Evolutionary conservation across 768 basidiomycete genomes (phyloP).

Genomic region (Calocera cornea): DNA sequence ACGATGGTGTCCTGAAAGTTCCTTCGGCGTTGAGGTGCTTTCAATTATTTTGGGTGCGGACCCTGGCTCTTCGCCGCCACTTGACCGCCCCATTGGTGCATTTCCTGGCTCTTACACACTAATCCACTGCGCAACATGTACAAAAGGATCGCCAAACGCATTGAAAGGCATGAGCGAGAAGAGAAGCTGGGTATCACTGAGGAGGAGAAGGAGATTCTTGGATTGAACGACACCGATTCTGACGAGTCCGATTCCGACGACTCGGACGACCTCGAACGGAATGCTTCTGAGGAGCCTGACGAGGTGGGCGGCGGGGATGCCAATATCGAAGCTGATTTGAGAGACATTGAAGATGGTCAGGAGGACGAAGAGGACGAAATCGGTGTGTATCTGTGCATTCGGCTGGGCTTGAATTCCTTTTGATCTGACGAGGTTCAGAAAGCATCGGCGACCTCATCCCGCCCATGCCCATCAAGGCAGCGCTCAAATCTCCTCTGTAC

Average conservation of each 20-base stretch:
- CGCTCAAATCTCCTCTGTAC: slow-evolving; percentile 50
- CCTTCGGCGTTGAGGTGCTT: no score
- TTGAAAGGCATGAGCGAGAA: slow-evolving; percentile 45
- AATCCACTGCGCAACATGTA: slow-evolving; percentile 51
- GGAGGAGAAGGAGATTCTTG: slow-evolving; percentile 49
- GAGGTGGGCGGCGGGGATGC: slow-evolving; percentile 12
- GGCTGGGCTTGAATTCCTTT: no score
- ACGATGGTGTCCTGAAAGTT: no score
- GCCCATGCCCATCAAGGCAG: slow-evolving; percentile 42
- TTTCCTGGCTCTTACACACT: no score
- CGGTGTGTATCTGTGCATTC: background rate
- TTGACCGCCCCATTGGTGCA: background rate
- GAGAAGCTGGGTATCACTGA: slow-evolving; percentile 51
- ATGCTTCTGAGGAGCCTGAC: slow-evolving; percentile 18
- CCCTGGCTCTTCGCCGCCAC: background rate
- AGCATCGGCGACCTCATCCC: slow-evolving; percentile 26
- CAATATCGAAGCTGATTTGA: slow-evolving; percentile 10
- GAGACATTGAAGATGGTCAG: slow-evolving; percentile 13
- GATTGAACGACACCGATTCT: slow-evolving; percentile 61
- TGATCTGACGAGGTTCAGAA: background rate
- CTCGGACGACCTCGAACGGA: slow-evolving; percentile 23
- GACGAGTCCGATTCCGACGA: slow-evolving; percentile 47
- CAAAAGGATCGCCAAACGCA: slow-evolving; percentile 61
- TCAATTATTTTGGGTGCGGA: background rate
- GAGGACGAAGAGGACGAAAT: slow-evolving; percentile 8